Base-by-base conservation (phyloP, 2,329 filamentous ascomycete genomes). In the Rutstroemia sp. region DNA sequence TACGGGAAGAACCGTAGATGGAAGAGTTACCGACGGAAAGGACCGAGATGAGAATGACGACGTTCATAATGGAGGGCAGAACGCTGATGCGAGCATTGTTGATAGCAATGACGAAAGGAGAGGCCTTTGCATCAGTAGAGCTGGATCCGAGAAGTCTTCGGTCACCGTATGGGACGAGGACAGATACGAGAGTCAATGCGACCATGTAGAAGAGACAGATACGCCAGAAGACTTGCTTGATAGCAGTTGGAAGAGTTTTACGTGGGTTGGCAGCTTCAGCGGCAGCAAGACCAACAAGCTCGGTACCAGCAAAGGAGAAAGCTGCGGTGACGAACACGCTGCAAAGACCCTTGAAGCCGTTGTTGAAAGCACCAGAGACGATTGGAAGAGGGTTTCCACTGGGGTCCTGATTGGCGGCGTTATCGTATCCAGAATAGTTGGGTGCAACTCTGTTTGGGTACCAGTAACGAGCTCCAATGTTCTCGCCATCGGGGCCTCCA, bases 401-500 rank as follows among this genome's bases (percentile, higher is more conserved):
- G 4, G 34, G n/a, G 38, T 42, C 56, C 27, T 49, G 55, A 12
- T 45, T 62, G 46, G 14, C 41, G 18, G 19, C 37, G 53, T 34
- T 50, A 14, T 23, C 77, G 66, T 54, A 78, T 67, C 78, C 79
- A 79, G 57, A 45, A 56, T 66, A 66, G 23, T 56, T 51, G 16
- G 60, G 16, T 7, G 47, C 23, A 16, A 77, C 72, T 37, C 75
- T 74, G 4, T 74, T 72, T 0, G 75, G 75, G 14, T 80, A 78
- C 82, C 82, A 86, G 71, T 80, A 84, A 44, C 75, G 74, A 19
- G 77, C 81, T 16, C 85, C 64, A 79, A 85, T 78, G 66, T 85
- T 83, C 39, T 80, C 78, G 78, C 47, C 82, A n/a, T 62, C 56
- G 25, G 65, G 66, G 23, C 79, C 79, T 5, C 79, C 82, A 45